Evolutionary conservation across 257 asterid species (phyloP), one percentile per base, ranked within the genome.

Genomic region (Capsicum chinense): DNA sequence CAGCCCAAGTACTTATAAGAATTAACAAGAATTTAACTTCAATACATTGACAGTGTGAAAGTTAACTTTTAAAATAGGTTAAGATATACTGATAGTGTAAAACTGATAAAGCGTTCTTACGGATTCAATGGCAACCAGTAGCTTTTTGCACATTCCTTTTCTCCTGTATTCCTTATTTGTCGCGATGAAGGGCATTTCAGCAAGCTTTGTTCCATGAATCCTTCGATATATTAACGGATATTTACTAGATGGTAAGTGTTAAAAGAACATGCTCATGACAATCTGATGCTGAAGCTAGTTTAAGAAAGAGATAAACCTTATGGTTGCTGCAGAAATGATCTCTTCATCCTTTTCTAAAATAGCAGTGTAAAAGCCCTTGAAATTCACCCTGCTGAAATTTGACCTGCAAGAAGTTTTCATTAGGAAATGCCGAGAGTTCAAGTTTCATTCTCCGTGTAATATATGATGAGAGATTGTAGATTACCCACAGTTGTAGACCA

Each of bases 171-270:
- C 79, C 54, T 85, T 85, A 79, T 87, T 79, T 37, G 94, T 93
- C 52, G 92, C 93, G 68, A 93, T 89, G 83, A 92, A 93, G 7
- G 95, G 94, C 94, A 93, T 93, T 85, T 93, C 93, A 19, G 90
- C 91, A 33, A 93, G 88, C 63, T 80, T 89, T 78, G 89, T 88
- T 73, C 92, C 97, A 83, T 90, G 93, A 59, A 92, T 87, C 88
- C 97, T 90, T 56, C 9, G 17, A 26, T 35, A 71, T 21, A 54
- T 48, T 7, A 66, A 85, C 21, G n/a, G 6, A 71, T 21, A 54
- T 48, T 7, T 58, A 85, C 39, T 56, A 19, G 44, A 69, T 9
- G 54, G 1, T 14, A 44, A 68, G 10, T 17, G 7, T 9, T 76
- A 39, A 68, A 3, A 67, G 50, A 7, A 19, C 13, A 16, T n/a